These are phyloP conservation scores for Papilionanthe hybrid DNA, from an alignment of 116 monocot species.

Conservation along the genomic window DNA sequence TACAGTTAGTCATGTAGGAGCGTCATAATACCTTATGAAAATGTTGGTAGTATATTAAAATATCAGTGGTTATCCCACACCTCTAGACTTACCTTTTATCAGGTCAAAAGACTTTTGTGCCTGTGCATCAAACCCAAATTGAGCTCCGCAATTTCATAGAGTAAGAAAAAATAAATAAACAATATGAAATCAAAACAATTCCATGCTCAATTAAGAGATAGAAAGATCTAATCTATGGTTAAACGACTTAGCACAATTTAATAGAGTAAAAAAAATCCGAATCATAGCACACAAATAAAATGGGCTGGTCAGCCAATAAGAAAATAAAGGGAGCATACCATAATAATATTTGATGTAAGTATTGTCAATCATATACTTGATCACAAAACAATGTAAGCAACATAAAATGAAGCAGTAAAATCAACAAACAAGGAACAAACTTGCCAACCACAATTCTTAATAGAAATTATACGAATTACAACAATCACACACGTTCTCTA, in stretches of 20 bases:
- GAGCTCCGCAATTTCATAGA: not conserved
- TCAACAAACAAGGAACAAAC: not conserved
- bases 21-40: not conserved
- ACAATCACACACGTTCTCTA: not conserved
- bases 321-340: not conserved
- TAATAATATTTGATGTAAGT: not conserved
- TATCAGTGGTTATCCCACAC: not conserved
- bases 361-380: not conserved
- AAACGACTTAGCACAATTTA: not conserved
- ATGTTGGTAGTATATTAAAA: not conserved
- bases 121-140: constrained; percentile 1
- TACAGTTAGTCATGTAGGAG: not conserved
- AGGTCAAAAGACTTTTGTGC: not conserved
- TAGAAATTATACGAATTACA: not conserved
- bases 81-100: not conserved
- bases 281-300: not conserved
- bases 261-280: not conserved
- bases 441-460: not conserved
- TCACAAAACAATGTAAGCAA: not conserved
- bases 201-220: not conserved
- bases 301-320: not conserved
- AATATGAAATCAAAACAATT: not conserved
- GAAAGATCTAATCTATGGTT: not conserved
- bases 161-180: not conserved
- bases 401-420: not conserved